A percentile compares a stretch with the other conserved stretches of the same genome.
phyloP scores from a whole-genome alignment of 1,139 yeast genomes.

The Candida sojae region DNA sequence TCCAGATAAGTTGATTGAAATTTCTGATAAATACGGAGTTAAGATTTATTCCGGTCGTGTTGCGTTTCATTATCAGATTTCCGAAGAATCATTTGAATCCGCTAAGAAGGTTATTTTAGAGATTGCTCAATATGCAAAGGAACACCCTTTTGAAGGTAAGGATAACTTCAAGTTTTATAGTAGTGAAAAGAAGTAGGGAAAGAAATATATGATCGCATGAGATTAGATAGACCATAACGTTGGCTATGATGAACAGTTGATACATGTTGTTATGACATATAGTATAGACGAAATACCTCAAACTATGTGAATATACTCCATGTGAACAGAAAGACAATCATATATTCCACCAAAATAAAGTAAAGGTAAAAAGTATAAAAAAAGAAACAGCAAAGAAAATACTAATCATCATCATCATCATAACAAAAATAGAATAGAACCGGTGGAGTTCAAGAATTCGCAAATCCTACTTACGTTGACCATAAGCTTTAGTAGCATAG shows the following conservation, averaged over 20 bases:
- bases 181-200: constrained; percentile 9
- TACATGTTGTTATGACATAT: no score
- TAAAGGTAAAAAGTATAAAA: no score
- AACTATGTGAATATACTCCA: no score
- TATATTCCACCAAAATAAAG: no score
- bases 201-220: not conserved
- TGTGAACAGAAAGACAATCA: no score
- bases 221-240: no score
- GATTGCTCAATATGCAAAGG: constrained; percentile 29
- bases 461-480: constrained; percentile 9
- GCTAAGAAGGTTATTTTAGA: constrained; percentile 32
- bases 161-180: constrained; percentile 12
- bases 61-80: constrained; percentile 42
- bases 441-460: no score
- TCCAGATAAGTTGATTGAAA: constrained; percentile 25
- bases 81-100: constrained; percentile 31
- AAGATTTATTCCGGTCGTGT: constrained; percentile 34
- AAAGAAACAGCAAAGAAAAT: not conserved
- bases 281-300: no score
- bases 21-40: constrained; percentile 28
- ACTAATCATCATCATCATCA: not conserved
- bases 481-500: constrained; percentile 68
- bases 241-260: no score
- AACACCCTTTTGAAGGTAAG: constrained; percentile 24
- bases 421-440: not conserved